phyloP scores from a whole-genome alignment of 2,329 filamentous ascomycete genomes.

The Bipolaris cookei region DNA sequence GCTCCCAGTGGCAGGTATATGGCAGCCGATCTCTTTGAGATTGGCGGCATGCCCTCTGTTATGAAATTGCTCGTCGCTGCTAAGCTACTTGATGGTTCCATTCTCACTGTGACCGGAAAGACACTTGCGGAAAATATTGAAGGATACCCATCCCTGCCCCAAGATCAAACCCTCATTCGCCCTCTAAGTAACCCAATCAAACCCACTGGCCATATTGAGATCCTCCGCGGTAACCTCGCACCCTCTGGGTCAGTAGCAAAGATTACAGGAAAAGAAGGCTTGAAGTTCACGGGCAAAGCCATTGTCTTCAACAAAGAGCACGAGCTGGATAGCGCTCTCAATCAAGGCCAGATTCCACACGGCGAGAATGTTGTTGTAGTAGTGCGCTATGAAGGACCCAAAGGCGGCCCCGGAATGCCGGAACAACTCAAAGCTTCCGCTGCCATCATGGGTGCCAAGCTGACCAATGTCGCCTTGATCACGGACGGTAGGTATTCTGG shows the following conservation, averaged over 20 bases:
- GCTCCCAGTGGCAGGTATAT: conserved; percentile 83
- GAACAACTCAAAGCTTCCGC: conserved; percentile 89
- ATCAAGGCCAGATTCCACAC: conserved; percentile 70
- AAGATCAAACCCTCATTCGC: conserved; percentile 82
- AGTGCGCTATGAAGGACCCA: conserved; percentile 92
- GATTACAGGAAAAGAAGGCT: conserved; percentile 94
- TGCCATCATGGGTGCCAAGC: conserved; percentile 88
- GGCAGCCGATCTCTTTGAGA: conserved; percentile 86
- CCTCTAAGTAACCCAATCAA: conserved; percentile 86
- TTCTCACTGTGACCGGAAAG: conserved; percentile 82
- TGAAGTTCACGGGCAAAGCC: conserved; percentile 79
- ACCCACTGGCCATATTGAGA: conserved; percentile 82
- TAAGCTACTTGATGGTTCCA: conserved; percentile 75
- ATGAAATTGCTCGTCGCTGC: conserved; percentile 83
- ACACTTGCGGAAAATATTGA: conserved; percentile 83
- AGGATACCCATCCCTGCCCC: conserved; percentile 75
- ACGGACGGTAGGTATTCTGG: conserved; percentile 92
- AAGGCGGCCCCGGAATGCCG: conserved; percentile 94
- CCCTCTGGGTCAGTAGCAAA: conserved; percentile 91
- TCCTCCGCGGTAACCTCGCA: conserved; percentile 85
- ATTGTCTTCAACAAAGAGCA: conserved; percentile 87
- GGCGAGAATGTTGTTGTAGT: conserved; percentile 86
- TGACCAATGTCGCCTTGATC: conserved; percentile 87
- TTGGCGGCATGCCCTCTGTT: conserved; percentile 84
- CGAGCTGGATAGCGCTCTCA: conserved; percentile 76